These are phyloP conservation scores for Lepraria neglecta DNA, from an alignment of 495 filamentous ascomycete genomes.

Conservation along the genomic window DNA sequence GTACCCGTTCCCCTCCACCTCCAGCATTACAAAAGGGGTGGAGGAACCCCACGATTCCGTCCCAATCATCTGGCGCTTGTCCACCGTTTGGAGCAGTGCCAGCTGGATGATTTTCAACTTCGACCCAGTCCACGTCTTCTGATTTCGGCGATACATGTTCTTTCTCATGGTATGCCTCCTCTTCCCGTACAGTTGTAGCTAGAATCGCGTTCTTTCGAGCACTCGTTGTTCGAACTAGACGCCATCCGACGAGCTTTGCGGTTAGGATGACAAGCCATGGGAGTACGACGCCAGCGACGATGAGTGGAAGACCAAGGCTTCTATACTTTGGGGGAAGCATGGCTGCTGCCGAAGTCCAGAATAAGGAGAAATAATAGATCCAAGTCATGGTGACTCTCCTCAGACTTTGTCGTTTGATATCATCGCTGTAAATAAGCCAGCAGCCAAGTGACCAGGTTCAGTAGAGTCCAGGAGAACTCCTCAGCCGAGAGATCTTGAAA, in stretches of 20 bases:
- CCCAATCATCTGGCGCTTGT: conserved; percentile 55
- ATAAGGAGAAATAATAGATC: not conserved
- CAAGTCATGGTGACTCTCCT: conserved; percentile 4
- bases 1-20: conserved; percentile 89
- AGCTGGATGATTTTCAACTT: conserved; percentile 52
- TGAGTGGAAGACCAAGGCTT: not conserved
- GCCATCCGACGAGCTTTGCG: conserved; percentile 53
- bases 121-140: conserved; percentile 70
- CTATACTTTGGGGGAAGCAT: not conserved
- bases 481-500: not conserved
- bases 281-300: conserved; percentile 14
- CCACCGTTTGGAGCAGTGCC: conserved; percentile 48
- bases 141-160: conserved; percentile 32
- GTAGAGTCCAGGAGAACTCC: too few relatives aligned
- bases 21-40: conserved; percentile 90
- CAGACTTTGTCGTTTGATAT: not conserved
- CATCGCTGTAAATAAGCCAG: not conserved
- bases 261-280: conserved; percentile 33
- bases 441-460: not conserved
- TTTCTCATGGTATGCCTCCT: conserved; percentile 45
- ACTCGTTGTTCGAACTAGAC: conserved; percentile 59
- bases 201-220: conserved; percentile 58
- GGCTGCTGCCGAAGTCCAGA: not conserved
- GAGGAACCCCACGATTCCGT: conserved; percentile 88
- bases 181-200: conserved; percentile 52